phyloP scores from a whole-genome alignment of 2,329 filamentous ascomycete genomes.

The Pseudopithomyces chartarum region DNA sequence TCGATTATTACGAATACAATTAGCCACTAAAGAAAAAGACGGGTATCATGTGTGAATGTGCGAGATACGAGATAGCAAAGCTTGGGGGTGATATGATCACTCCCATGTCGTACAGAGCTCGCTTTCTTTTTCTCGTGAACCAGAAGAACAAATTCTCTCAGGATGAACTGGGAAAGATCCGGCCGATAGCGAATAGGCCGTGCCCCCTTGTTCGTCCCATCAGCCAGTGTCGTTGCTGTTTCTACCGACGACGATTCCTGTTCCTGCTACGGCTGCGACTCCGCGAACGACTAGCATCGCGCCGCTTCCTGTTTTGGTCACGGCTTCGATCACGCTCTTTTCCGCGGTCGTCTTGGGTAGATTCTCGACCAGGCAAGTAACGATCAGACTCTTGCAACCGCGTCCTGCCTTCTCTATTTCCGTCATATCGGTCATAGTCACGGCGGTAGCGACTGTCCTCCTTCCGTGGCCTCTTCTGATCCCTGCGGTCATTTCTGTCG shows the following conservation, averaged over 20 bases:
- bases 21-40: no score
- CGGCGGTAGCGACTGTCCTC: constrained; percentile 47
- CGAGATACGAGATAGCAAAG: no score
- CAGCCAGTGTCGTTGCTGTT: background rate
- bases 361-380: constrained; percentile 31
- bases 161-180: background rate
- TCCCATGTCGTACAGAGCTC: no score
- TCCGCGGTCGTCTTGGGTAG: constrained; percentile 13
- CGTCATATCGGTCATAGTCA: constrained; percentile 47
- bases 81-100: no score
- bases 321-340: constrained; percentile 22
- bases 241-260: constrained; percentile 9
- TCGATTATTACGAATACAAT: no score
- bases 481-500: constrained; percentile 8
- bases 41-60: no score
- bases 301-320: constrained; percentile 21
- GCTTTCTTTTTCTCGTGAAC: no score
- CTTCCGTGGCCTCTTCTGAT: constrained; percentile 43
- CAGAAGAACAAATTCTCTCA: no score
- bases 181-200: background rate
- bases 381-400: constrained; percentile 37
- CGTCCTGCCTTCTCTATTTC: constrained; percentile 24
- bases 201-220: background rate
- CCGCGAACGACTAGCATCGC: constrained; percentile 15
- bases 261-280: constrained; percentile 21